These are phyloP conservation scores for Monosporascus sp. DNA, from an alignment of 2,329 filamentous ascomycete genomes.

Conservation along the genomic window DNA sequence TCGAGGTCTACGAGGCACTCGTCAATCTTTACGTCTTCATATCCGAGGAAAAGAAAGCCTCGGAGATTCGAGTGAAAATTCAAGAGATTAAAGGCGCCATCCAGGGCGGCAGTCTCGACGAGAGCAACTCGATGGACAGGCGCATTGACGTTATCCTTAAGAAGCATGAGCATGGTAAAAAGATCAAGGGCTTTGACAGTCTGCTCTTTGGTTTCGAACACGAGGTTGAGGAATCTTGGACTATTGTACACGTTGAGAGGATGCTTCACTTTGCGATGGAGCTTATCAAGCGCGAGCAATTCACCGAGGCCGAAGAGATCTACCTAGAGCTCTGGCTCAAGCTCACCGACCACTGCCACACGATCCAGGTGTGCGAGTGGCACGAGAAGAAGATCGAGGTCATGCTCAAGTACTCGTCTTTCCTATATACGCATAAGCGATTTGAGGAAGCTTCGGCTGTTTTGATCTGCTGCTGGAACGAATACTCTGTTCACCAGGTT, in stretches of 20 bases:
- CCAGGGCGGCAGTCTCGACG: not conserved
- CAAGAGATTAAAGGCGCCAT: not conserved
- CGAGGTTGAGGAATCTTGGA: not conserved
- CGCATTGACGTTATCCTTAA: not conserved
- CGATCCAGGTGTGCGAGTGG: constrained; percentile 36
- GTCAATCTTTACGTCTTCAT: constrained; percentile 2
- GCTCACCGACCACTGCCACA: constrained; percentile 37
- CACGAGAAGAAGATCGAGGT: constrained; percentile 43
- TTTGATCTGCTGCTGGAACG: constrained; percentile 41
- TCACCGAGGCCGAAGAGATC: constrained; percentile 35
- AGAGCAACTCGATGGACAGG: not conserved
- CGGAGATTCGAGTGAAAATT: constrained; percentile 1
- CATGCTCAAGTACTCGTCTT: constrained; percentile 40
- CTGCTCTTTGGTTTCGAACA: not conserved
- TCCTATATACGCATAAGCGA: constrained; percentile 39
- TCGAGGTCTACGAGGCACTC: not conserved
- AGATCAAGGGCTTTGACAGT: not conserved
- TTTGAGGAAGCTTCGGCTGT: constrained; percentile 39
- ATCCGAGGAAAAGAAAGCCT: constrained; percentile 3
- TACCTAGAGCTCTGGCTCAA: constrained; percentile 49
- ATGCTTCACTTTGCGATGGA: not conserved
- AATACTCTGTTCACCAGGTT: constrained; percentile 32
- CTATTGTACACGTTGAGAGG: not conserved
- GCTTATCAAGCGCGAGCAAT: not conserved
- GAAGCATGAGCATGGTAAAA: not conserved